A percentile compares a stretch with the other conserved stretches of the same genome.
Conservation (phyloP, 2,329 filamentous ascomycete genomes). For the Beauveria bassiana region DNA sequence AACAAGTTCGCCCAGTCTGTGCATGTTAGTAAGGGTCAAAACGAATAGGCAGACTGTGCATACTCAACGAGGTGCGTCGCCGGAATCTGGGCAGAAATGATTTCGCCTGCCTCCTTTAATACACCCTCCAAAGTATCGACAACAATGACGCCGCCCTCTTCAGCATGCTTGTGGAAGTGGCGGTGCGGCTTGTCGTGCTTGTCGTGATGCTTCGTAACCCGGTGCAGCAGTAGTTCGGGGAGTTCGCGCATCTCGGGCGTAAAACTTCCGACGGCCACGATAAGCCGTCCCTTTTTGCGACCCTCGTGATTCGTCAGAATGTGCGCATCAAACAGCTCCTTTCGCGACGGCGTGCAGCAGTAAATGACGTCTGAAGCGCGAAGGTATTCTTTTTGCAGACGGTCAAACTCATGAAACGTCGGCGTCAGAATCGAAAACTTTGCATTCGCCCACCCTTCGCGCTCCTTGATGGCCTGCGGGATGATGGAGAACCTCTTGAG, state of each 20-base stretch:
- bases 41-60: slow-evolving; percentile 20
- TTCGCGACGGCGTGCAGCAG: slow-evolving; percentile 72
- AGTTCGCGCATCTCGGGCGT: slow-evolving; percentile 74
- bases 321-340: slow-evolving; percentile 65
- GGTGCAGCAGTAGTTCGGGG: slow-evolving; percentile 64
- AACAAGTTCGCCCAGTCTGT: slow-evolving; percentile 67
- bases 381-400: slow-evolving; percentile 64
- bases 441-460: slow-evolving; percentile 55
- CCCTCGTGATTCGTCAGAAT: slow-evolving; percentile 67
- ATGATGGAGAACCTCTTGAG: slow-evolving; percentile 41
- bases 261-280: slow-evolving; percentile 64
- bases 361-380: slow-evolving; percentile 73
- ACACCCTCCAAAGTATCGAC: slow-evolving; percentile 75
- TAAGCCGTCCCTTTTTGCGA: slow-evolving; percentile 60
- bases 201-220: slow-evolving; percentile 44
- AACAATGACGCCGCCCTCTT: slow-evolving; percentile 58
- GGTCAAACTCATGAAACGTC: slow-evolving; percentile 57
- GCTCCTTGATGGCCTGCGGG: slow-evolving; percentile 35
- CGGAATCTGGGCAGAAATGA: slow-evolving; percentile 67
- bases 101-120: slow-evolving; percentile 76
- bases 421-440: slow-evolving; percentile 65
- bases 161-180: slow-evolving; percentile 60
- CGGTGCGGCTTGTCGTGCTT: slow-evolving; percentile 35
- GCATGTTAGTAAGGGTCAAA: slow-evolving; percentile 10
- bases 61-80: slow-evolving; percentile 74